A percentile compares a stretch with the other conserved stretches of the same genome.
These are phyloP conservation scores for Sugiyamaella sp. DNA, from an alignment of 1,139 yeast species.

Conservation along the genomic window DNA sequence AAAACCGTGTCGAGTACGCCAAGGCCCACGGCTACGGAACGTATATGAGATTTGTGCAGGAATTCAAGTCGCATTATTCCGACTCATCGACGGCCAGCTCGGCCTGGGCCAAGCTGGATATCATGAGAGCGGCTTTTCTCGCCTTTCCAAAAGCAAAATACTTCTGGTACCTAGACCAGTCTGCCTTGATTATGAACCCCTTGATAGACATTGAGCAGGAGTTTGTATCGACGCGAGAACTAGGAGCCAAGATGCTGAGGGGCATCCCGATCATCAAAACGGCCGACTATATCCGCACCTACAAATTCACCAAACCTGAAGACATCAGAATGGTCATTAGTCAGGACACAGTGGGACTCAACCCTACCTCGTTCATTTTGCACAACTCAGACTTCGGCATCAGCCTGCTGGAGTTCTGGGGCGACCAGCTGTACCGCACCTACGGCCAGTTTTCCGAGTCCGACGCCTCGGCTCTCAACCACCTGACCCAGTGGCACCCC, in stretches of 20 bases:
- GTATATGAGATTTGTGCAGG: slow-evolving; percentile 80
- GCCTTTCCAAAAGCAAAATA: slow-evolving; percentile 84
- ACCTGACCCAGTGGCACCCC: slow-evolving; percentile 94
- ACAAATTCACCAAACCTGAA: slow-evolving; percentile 58
- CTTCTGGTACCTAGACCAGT: slow-evolving; percentile 74
- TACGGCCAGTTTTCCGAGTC: slow-evolving; percentile 59
- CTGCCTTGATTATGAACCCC: slow-evolving; percentile 68
- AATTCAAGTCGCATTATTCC: slow-evolving; percentile 44
- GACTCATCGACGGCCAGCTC: slow-evolving; percentile 7
- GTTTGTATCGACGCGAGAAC: slow-evolving; percentile 52
- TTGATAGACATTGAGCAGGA: slow-evolving; percentile 59
- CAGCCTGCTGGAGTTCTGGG: slow-evolving; percentile 74
- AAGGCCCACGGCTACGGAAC: slow-evolving; percentile 73
- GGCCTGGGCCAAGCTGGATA: slow-evolving; percentile 63
- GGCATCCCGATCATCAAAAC: slow-evolving; percentile 74
- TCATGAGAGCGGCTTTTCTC: slow-evolving; percentile 78
- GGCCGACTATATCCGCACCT: slow-evolving; percentile 69
- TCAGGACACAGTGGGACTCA: slow-evolving; percentile 63
- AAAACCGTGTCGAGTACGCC: slow-evolving; percentile 84
- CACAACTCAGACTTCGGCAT: slow-evolving; percentile 65
- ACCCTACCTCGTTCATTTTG: slow-evolving; percentile 68
- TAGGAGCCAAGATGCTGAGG: slow-evolving; percentile 60
- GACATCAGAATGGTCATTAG: slow-evolving; percentile 63
- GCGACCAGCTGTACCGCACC: slow-evolving; percentile 65
- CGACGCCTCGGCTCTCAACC: slow-evolving; percentile 68